Evolutionary conservation across 441 rosid species (phyloP).

Genomic region (Adansonia grandidieri): DNA sequence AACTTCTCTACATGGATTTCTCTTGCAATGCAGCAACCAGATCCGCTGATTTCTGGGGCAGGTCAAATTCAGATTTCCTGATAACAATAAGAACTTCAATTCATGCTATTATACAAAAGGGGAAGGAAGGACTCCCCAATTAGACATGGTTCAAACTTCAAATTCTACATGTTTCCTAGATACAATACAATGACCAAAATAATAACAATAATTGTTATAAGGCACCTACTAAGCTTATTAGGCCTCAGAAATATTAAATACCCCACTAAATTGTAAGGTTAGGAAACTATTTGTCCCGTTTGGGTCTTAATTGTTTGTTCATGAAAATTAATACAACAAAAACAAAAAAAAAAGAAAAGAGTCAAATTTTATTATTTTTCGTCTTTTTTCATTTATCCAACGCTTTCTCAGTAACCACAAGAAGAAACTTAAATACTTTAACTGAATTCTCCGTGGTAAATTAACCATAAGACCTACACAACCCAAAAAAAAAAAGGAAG

Average conservation of each 20-base stretch:
- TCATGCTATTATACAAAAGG: constrained; percentile 19
- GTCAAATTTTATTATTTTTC: background rate
- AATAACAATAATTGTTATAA: constrained; percentile 6
- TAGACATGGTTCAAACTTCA: background rate
- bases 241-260: constrained; percentile 22
- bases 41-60: constrained; percentile 17
- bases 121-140: constrained; percentile 10
- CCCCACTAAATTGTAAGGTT: constrained; percentile 16
- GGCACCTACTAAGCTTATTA: constrained; percentile 12
- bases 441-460: background rate
- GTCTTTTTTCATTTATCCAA: background rate
- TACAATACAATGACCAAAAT: constrained; percentile 5
- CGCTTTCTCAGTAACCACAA: constrained; percentile 7
- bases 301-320: background rate
- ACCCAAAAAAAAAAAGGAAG: background rate
- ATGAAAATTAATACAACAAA: background rate
- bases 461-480: background rate
- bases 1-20: constrained; percentile 23
- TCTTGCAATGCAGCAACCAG: constrained; percentile 28
- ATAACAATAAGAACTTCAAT: constrained; percentile 27
- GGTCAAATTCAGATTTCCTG: constrained; percentile 33
- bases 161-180: constrained; percentile 5
- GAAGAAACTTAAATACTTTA: constrained; percentile 14
- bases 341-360: background rate
- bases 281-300: constrained; percentile 21